A percentile compares a stretch with the other conserved stretches of the same genome.
Conservation (phyloP, 1,139 yeast species). For the Hemisphaericaspora lyxosophila region DNA sequence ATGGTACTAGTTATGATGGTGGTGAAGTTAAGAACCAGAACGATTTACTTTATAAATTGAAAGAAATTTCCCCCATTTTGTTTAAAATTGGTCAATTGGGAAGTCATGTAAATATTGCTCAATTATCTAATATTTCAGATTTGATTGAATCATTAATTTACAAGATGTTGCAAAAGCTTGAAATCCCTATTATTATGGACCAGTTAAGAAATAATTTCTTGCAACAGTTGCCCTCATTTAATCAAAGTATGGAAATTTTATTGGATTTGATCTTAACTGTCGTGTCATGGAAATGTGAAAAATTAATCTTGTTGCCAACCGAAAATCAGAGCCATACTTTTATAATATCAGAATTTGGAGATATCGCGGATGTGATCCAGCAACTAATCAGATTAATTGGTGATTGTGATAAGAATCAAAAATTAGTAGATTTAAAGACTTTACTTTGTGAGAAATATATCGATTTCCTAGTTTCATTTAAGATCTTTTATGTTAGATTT, state of each 20-base stretch:
- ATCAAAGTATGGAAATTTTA: constrained; percentile 18
- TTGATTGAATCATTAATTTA: constrained; percentile 13
- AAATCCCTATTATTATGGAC: constrained; percentile 18
- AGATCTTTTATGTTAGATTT: constrained; percentile 34
- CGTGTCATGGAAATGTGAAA: constrained; percentile 38
- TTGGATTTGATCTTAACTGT: constrained; percentile 28
- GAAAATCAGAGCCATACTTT: constrained; percentile 16
- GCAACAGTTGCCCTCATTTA: constrained; percentile 16
- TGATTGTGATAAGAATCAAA: constrained; percentile 7
- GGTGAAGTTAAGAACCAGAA: constrained; percentile 19
- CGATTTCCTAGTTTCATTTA: constrained; percentile 34
- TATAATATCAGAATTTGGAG: constrained; percentile 14
- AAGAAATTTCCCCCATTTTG: constrained; percentile 19
- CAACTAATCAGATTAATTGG: constrained; percentile 12
- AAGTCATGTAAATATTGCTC: constrained; percentile 18
- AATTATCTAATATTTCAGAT: constrained; percentile 10
- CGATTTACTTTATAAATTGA: constrained; percentile 16
- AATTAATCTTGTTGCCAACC: constrained; percentile 21
- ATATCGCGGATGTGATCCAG: constrained; percentile 12
- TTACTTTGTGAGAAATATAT: constrained; percentile 26
- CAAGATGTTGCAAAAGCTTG: constrained; percentile 22
- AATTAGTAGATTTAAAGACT: constrained; percentile 21
- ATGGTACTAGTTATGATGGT: constrained; percentile 3
- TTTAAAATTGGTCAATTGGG: constrained; percentile 30
- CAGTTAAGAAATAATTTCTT: constrained; percentile 25